Evolutionary conservation across 257 asterid species (phyloP).

Genomic region (Nicotiana attenuata): DNA sequence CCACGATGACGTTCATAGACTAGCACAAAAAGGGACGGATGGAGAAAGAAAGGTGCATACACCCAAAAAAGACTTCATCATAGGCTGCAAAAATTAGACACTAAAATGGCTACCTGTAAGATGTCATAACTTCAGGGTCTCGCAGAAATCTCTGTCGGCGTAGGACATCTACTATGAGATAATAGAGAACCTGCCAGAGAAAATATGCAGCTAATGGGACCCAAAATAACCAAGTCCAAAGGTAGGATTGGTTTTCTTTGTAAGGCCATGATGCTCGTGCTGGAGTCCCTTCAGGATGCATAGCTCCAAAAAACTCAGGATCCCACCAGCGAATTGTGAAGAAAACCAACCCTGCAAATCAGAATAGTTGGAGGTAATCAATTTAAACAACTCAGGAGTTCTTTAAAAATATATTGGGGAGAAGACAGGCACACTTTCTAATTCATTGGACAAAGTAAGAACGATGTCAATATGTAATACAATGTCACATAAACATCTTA

Average conservation of each 20-base stretch:
- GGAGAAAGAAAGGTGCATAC: neutral
- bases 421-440: neutral
- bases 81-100: neutral
- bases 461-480: neutral
- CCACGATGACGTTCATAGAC: neutral
- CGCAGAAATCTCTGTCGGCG: constrained; percentile 78
- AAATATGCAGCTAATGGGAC: constrained; percentile 77
- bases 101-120: constrained; percentile 60
- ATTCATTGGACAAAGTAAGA: neutral
- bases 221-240: constrained; percentile 92
- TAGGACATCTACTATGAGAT: constrained; percentile 81
- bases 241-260: constrained; percentile 61
- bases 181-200: constrained; percentile 87
- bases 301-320: constrained; percentile 72
- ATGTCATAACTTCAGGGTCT: constrained; percentile 98
- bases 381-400: neutral
- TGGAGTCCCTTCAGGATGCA: constrained; percentile 77
- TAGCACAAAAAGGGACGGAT: neutral
- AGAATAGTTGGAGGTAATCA: neutral
- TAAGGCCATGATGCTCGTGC: constrained; percentile 79
- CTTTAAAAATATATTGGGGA: neutral
- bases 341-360: constrained; percentile 76
- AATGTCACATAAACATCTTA: constrained; percentile 8
- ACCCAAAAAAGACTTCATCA: neutral
- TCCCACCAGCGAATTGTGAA: constrained; percentile 99